Percentiles rank a stretch among this genome's conserved stretches.
These are phyloP conservation scores for Clitoria ternatea DNA, from an alignment of 306 rosid genomes.

Conservation along the genomic window DNA sequence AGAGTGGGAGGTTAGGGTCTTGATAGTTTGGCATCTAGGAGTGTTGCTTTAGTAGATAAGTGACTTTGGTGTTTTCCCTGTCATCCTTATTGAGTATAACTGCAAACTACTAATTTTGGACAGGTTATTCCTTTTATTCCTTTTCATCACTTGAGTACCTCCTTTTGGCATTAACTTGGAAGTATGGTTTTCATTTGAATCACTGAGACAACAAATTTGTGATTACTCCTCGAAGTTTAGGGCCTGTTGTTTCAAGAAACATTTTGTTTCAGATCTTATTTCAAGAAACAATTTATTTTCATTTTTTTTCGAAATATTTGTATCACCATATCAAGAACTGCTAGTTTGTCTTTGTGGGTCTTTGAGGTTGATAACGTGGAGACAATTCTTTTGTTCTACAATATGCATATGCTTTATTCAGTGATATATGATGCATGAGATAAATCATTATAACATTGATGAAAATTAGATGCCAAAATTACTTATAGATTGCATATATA, in stretches of 20 bases:
- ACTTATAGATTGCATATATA: no score
- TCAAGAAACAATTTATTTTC: background rate
- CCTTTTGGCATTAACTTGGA: background rate
- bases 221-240: background rate
- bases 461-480: no score
- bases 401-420: background rate
- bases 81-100: no score
- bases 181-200: background rate
- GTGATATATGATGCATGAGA: no score
- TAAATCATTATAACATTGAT: no score
- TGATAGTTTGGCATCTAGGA: no score
- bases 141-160: background rate
- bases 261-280: background rate
- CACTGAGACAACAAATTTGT: background rate
- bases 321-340: no score
- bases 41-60: no score
- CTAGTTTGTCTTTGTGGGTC: no score
- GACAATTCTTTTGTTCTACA: background rate
- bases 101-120: background rate
- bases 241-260: background rate
- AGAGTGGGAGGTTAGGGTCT: no score
- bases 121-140: background rate
- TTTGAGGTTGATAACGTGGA: no score
- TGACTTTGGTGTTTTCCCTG: no score
- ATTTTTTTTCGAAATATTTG: background rate